Evolutionary conservation across 129 eudicot species (phyloP).

Genomic region (Daucus carota): DNA sequence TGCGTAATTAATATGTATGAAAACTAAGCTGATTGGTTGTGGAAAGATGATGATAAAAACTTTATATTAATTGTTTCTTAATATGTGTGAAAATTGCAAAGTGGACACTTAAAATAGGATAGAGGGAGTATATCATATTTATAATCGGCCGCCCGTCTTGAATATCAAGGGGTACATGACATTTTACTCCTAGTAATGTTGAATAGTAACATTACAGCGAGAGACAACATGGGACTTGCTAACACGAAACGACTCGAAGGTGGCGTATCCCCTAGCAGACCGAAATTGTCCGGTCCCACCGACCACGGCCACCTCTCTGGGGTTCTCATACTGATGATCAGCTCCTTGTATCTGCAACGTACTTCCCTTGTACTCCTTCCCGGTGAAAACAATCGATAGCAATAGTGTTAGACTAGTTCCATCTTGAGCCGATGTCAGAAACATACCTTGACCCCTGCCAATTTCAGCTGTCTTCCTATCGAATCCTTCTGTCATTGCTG

Average conservation of each 20-base stretch:
- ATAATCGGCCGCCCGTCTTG: too few species aligned
- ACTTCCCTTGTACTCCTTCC: background rate
- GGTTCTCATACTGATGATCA: slow-evolving; percentile 2
- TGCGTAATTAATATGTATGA: too few species aligned
- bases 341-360: slow-evolving; percentile 2
- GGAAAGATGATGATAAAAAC: too few species aligned
- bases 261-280: background rate
- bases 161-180: too few species aligned
- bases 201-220: background rate
- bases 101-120: too few species aligned
- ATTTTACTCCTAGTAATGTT: slow-evolving; percentile 6
- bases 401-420: background rate
- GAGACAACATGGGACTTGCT: slow-evolving; percentile 1
- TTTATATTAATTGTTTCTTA: too few species aligned
- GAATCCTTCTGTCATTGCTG: background rate
- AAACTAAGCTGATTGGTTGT: too few species aligned
- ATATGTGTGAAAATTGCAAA: too few species aligned
- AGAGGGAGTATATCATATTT: too few species aligned
- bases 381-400: slow-evolving; percentile 1
- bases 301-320: slow-evolving; percentile 4
- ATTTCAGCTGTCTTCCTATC: background rate
- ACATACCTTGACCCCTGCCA: slow-evolving; percentile 1
- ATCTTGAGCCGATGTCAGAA: slow-evolving; percentile 3
- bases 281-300: slow-evolving; percentile 5
- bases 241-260: background rate